A percentile compares a stretch with the other conserved stretches of the same genome.
phyloP scores from a whole-genome alignment of 306 rosid genomes.

The Fagus crenata region DNA sequence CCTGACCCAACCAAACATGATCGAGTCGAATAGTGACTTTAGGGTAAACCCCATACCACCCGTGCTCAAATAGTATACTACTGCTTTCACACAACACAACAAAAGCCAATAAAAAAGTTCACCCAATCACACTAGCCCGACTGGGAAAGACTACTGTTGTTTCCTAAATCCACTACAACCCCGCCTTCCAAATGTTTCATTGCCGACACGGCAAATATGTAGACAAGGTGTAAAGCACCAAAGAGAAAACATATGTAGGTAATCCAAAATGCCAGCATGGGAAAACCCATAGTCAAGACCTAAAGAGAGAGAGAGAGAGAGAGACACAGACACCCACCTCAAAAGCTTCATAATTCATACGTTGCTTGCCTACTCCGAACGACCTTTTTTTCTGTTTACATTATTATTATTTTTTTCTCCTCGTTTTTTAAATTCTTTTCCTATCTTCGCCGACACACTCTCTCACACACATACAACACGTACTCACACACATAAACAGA shows the following conservation, averaged over 20 bases:
- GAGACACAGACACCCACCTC: conserved; percentile 4
- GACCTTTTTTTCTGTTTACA: conserved; percentile 9
- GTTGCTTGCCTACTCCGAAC: conserved; percentile 23
- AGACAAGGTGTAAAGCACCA: conserved; percentile 16
- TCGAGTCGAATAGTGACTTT: too few species aligned
- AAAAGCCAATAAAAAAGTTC: too few species aligned
- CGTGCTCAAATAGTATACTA: too few species aligned
- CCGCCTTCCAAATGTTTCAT: too few species aligned
- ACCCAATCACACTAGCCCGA: too few species aligned
- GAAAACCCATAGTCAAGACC: not conserved
- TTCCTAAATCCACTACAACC: too few species aligned
- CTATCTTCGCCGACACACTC: conserved; percentile 64
- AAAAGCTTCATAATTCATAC: not conserved
- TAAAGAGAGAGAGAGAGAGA: too few species aligned
- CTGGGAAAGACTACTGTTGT: too few species aligned
- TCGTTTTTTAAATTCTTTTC: not conserved
- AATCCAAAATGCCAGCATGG: conserved; percentile 27
- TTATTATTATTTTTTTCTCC: not conserved
- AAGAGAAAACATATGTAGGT: conserved; percentile 13
- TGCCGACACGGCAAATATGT: not conserved
- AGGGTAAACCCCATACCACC: too few species aligned
- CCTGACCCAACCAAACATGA: too few species aligned
- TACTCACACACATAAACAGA: not conserved
- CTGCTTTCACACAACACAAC: too few species aligned
- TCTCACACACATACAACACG: conserved; percentile 15